Conservation (phyloP, 495 filamentous ascomycete species). For the Penicillium ucsense region DNA sequence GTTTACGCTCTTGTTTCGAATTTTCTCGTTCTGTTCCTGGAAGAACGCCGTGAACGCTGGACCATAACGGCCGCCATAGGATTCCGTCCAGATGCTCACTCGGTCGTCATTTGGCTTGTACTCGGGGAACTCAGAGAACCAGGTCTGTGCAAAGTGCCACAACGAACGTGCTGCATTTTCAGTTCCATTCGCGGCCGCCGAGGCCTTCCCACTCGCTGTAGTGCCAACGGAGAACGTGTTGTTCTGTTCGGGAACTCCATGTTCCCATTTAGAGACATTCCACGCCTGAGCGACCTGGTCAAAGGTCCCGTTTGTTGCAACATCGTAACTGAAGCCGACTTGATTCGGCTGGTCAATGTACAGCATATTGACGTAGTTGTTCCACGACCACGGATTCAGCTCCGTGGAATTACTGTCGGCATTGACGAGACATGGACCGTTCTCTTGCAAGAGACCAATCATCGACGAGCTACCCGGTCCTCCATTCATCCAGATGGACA, state of each 20-base stretch:
- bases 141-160: constrained; percentile 51
- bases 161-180: constrained; percentile 43
- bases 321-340: constrained; percentile 51
- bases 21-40: constrained; percentile 53
- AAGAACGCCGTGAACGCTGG: constrained; percentile 57
- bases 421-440: constrained; percentile 51
- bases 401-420: constrained; percentile 41
- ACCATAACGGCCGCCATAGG: constrained; percentile 60
- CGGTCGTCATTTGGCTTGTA: constrained; percentile 46
- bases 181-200: constrained; percentile 40
- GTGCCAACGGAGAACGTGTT: constrained; percentile 54
- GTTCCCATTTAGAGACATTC: constrained; percentile 23
- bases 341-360: constrained; percentile 59
- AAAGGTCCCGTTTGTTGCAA: constrained; percentile 33
- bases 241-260: constrained; percentile 44
- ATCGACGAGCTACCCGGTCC: constrained; percentile 51
- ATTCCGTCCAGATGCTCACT: constrained; percentile 47
- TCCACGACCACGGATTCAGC: constrained; percentile 49
- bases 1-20: constrained; percentile 28
- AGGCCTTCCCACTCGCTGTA: constrained; percentile 38
- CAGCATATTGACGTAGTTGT: constrained; percentile 53
- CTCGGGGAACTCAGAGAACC: constrained; percentile 45
- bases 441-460: constrained; percentile 55
- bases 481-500: constrained; percentile 46
- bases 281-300: constrained; percentile 27